Evolutionary conservation across 176 grass and related monocot species (phyloP).

Genomic region (Cenchrus americanus): DNA sequence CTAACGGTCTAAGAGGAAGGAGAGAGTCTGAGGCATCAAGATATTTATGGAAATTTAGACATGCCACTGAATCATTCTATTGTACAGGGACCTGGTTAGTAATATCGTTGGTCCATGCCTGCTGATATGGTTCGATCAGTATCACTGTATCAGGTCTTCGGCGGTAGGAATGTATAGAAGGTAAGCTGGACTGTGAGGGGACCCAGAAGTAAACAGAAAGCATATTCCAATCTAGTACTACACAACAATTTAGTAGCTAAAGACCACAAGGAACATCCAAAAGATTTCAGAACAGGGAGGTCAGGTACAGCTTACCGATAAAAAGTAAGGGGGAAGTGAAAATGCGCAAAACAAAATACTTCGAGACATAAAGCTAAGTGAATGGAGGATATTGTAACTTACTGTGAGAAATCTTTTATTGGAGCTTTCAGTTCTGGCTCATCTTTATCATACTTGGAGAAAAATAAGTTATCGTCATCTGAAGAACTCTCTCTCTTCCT

Average conservation of each 20-base stretch:
- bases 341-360: constrained; percentile 38
- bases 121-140: constrained; percentile 1
- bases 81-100: neutral
- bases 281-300: constrained; percentile 21
- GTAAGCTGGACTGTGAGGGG: neutral
- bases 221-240: neutral
- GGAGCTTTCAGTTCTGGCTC: constrained; percentile 81
- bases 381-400: constrained; percentile 48
- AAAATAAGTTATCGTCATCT: constrained; percentile 77
- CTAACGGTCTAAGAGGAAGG: neutral
- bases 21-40: neutral
- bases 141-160: neutral
- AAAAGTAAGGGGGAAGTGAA: neutral
- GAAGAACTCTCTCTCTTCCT: constrained; percentile 72
- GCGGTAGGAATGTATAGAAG: neutral
- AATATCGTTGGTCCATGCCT: constrained; percentile 2
- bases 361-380: constrained; percentile 28
- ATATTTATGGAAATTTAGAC: neutral
- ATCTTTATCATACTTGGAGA: constrained; percentile 87
- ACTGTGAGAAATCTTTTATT: constrained; percentile 82
- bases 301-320: neutral
- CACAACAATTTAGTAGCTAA: neutral
- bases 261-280: constrained; percentile 12
- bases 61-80: neutral
- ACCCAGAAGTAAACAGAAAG: constrained; percentile 2